Evolutionary conservation across 192 early-diverging fungal genomes (phyloP).

Genomic region (Globomyces pollinis-pini): DNA sequence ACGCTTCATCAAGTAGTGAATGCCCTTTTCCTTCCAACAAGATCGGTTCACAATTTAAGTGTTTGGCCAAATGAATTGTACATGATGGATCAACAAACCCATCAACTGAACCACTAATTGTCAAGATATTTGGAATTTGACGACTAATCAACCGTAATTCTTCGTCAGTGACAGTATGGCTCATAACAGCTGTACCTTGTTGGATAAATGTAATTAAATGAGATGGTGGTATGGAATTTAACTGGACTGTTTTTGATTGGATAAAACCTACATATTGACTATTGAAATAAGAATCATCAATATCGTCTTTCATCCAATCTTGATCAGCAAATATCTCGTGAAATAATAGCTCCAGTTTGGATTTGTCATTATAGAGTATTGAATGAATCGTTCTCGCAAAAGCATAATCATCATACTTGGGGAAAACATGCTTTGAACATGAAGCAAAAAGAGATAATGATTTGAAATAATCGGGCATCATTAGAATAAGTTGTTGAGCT

Average conservation of each 20-base stretch:
- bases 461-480: neutral
- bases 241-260: neutral
- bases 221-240: neutral
- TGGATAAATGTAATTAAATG: neutral
- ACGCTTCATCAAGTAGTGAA: neutral
- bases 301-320: neutral
- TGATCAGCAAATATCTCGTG: no score
- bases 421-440: neutral
- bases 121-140: neutral
- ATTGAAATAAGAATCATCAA: neutral
- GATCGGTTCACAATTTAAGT: neutral
- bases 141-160: neutral
- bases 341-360: neutral
- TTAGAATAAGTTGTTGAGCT: neutral
- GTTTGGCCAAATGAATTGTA: neutral
- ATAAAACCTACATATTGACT: neutral
- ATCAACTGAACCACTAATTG: neutral
- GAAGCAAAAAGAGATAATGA: conserved; percentile 1
- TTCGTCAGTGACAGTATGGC: neutral
- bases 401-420: conserved; percentile 1
- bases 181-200: neutral
- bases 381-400: neutral
- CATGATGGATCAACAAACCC: neutral
- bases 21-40: neutral
- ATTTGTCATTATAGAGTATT: neutral